Percentiles rank a stretch among this genome's conserved stretches.
Evolutionary conservation across 2,329 filamentous ascomycete species (phyloP).

Genomic region (Sclerotiophoma versabilis): DNA sequence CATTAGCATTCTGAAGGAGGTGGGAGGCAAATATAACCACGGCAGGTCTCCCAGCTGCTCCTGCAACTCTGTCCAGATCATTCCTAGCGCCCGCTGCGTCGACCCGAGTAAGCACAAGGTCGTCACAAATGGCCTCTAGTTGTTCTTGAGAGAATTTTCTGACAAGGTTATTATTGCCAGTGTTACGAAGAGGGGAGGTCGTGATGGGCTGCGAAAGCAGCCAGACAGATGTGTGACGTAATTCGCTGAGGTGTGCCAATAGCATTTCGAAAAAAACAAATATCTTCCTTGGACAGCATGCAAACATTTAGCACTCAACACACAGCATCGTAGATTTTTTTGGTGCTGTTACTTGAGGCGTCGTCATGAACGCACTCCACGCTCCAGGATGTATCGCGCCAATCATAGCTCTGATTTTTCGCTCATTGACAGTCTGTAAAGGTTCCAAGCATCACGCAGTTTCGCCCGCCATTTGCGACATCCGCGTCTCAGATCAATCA

Average conservation of each 20-base stretch:
- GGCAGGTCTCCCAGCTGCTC: too few relatives aligned
- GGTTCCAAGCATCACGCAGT: slow-evolving; percentile 14
- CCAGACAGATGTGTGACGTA: too few relatives aligned
- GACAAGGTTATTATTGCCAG: too few relatives aligned
- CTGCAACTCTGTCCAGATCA: too few relatives aligned
- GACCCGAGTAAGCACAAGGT: too few relatives aligned
- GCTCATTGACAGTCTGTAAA: not conserved
- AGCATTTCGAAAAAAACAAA: not conserved
- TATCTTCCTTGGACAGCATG: too few relatives aligned
- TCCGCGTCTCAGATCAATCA: not conserved
- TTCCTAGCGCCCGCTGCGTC: too few relatives aligned
- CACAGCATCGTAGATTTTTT: not conserved
- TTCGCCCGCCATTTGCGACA: slow-evolving; percentile 15
- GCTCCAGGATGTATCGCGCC: not conserved
- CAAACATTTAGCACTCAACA: not conserved
- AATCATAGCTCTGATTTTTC: not conserved
- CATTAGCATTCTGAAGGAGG: not conserved
- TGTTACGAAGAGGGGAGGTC: too few relatives aligned
- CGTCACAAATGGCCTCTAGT: too few relatives aligned
- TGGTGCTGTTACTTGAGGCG: not conserved
- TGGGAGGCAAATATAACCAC: too few relatives aligned
- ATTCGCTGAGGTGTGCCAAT: not conserved
- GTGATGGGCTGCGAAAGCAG: too few relatives aligned
- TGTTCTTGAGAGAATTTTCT: too few relatives aligned
- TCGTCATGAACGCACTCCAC: not conserved